Conservation (phyloP, 768 basidiomycete species). For the Suillus fuscotomentosus region DNA sequence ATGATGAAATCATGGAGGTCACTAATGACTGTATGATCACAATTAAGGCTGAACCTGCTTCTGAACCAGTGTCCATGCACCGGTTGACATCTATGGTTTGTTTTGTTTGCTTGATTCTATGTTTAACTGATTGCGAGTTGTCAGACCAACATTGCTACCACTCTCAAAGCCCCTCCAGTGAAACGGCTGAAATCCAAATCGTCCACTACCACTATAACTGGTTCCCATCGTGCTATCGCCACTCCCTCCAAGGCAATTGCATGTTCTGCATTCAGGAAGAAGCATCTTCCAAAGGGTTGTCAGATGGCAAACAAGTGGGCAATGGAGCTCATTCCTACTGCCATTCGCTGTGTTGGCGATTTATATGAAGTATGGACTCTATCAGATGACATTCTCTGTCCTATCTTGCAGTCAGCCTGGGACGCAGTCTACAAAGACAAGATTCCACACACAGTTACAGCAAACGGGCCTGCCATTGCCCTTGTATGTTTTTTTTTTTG, state of each 20-base stretch:
- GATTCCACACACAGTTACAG: slow-evolving; percentile 7
- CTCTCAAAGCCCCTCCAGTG: neutral
- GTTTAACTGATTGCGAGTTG: neutral
- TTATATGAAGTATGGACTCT: slow-evolving; percentile 3
- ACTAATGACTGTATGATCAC: neutral
- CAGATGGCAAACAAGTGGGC: neutral
- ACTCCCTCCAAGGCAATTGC: neutral
- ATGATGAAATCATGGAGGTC: neutral
- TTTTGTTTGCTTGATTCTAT: neutral
- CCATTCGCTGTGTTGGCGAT: neutral
- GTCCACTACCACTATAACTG: no score
- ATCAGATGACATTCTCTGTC: neutral
- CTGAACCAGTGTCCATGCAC: neutral
- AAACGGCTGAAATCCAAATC: neutral
- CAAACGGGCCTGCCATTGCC: neutral
- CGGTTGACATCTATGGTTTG: neutral
- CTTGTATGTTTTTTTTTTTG: neutral
- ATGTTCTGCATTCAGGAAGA: neutral
- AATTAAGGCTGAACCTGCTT: neutral
- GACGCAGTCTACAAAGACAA: slow-evolving; percentile 4
- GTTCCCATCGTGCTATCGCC: no score
- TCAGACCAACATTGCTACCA: neutral
- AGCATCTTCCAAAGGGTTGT: neutral
- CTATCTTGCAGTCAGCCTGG: slow-evolving; percentile 10
- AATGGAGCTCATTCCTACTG: neutral